Percentiles rank a stretch among this genome's conserved stretches.
Evolutionary conservation across 192 early-diverging fungal genomes (phyloP).

Genomic region (Linderina pennispora): DNA sequence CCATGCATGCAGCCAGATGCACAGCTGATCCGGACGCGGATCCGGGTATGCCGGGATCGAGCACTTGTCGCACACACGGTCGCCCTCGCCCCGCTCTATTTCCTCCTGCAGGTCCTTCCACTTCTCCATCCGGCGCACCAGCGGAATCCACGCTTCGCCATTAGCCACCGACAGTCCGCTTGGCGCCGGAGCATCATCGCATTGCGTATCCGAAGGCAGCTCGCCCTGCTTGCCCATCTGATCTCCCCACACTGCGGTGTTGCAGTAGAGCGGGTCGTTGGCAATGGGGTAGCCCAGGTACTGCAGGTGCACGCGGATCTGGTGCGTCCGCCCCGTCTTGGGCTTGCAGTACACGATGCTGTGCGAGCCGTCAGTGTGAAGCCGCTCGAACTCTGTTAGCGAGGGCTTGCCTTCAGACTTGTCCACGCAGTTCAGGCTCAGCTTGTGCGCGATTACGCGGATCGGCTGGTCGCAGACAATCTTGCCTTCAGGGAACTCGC

Average conservation of each 20-base stretch:
- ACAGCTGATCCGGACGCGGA: conserved; percentile 66
- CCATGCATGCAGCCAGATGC: conserved; percentile 91
- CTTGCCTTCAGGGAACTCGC: conserved; percentile 68
- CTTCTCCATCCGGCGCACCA: conserved; percentile 30
- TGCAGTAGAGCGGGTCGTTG: conserved; percentile 91
- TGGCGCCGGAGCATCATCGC: too few relatives aligned
- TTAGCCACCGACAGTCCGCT: too few relatives aligned
- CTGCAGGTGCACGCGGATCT: conserved; percentile 95
- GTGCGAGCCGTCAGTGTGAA: conserved; percentile 57
- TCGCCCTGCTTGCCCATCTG: conserved; percentile 49
- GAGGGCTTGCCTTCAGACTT: conserved; percentile 72
- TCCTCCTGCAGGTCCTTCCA: conserved; percentile 29
- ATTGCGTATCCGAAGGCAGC: too few relatives aligned
- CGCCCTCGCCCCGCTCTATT: conserved; percentile 9
- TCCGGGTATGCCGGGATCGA: conserved; percentile 51
- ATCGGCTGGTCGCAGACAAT: conserved; percentile 76
- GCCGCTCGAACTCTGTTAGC: conserved; percentile 66
- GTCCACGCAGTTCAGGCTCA: conserved; percentile 84
- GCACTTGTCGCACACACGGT: conserved; percentile 57
- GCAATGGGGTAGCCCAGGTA: conserved; percentile 89
- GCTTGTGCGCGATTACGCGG: conserved; percentile 74
- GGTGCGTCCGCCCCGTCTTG: conserved; percentile 90
- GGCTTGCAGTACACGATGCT: conserved; percentile 80
- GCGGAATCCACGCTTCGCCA: conserved; percentile 11
- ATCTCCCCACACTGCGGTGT: conserved; percentile 63